Base-by-base conservation (phyloP, 139 green algal species). In the Chlorella sp. region DNA sequence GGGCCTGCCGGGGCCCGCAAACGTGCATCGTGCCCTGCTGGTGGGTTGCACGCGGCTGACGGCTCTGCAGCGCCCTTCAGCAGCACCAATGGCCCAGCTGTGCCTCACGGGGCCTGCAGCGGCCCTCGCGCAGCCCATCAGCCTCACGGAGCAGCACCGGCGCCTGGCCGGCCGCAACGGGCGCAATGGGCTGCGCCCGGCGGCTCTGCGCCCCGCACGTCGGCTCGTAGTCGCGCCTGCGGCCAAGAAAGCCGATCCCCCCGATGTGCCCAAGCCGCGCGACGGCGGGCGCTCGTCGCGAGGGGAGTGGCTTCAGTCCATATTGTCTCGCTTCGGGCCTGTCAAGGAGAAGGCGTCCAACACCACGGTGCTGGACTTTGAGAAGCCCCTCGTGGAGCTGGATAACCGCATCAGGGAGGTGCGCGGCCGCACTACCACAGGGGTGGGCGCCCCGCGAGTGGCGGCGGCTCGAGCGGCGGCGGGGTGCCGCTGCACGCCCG, bases 351-450 rank as follows among this genome's bases (percentile, higher is more conserved):
- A 92, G 75, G 87, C 92, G 2, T 77, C 89, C 56, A 97, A 93
- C 76, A 88, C 88, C n/a, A 83, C 85, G 13, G 87, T 93, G 26
- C 90, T 99, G 26, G 96, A 98, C 83, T 99, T 99, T 91, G 97
- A 99, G 90, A 98, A 97, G 90, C 95, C 95, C 1, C 89, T 99
- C 34, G 91, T 98, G 43, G 96, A 99, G 90, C 92, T 99, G 72
- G 96, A 99, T 87, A 97, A 98, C 88, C 91, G 96, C 60, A 99
- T 99, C 90, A 96, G 95, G 84, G 97, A 99, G 96, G 97, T 98
- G 69, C 40, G 89, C 38, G 32, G 38, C 11, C 40, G 51, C 51
- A 60, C 51, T 60, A 60, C 51, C 51, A 60, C 51, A 60, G 51
- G 51, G 51, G 9, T 11, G 51, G 51, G 13, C 51, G 13, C 51